Percentiles rank a stretch among this genome's conserved stretches.
phyloP scores from a whole-genome alignment of 805 yeast genomes.

The Hanseniaspora nectarophila region DNA sequence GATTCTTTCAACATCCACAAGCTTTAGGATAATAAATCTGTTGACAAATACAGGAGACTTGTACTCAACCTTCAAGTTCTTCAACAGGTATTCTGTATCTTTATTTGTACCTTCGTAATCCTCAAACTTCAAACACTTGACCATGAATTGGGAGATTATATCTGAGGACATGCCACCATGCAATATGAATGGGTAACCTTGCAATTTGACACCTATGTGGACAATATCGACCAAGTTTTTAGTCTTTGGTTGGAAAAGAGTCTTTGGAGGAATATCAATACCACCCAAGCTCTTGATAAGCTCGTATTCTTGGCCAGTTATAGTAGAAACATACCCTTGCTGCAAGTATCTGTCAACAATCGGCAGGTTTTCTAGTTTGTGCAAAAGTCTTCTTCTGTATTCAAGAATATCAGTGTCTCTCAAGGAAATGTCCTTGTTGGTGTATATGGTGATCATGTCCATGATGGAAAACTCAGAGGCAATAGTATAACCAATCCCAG shows the following conservation, averaged over 20 bases:
- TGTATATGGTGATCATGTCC: slow-evolving; percentile 28
- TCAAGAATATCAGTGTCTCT: slow-evolving; percentile 24
- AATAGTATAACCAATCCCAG: slow-evolving; percentile 25
- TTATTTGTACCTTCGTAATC: slow-evolving; percentile 27
- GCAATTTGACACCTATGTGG: slow-evolving; percentile 63
- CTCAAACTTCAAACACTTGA: slow-evolving; percentile 35
- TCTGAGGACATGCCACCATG: slow-evolving; percentile 87
- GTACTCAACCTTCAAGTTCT: slow-evolving; percentile 34
- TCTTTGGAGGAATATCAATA: slow-evolving; percentile 57
- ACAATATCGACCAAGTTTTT: slow-evolving; percentile 54
- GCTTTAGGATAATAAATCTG: slow-evolving; percentile 57
- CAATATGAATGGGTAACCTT: slow-evolving; percentile 77
- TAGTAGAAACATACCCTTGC: slow-evolving; percentile 27
- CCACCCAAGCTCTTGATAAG: slow-evolving; percentile 65
- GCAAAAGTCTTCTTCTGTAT: slow-evolving; percentile 32
- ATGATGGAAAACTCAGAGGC: slow-evolving; percentile 29
- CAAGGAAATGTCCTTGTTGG: slow-evolving; percentile 25
- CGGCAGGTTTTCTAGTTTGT: slow-evolving; percentile 38
- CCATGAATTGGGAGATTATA: slow-evolving; percentile 62
- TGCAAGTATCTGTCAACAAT: slow-evolving; percentile 38
- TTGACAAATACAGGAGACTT: slow-evolving; percentile 66
- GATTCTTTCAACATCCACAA: slow-evolving; percentile 31
- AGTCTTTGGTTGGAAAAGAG: slow-evolving; percentile 46
- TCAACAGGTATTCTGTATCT: slow-evolving; percentile 31
- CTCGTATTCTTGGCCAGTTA: background rate